Base-by-base conservation (phyloP, 2,329 filamentous ascomycete genomes). In the Trichoderma simmonsii region DNA sequence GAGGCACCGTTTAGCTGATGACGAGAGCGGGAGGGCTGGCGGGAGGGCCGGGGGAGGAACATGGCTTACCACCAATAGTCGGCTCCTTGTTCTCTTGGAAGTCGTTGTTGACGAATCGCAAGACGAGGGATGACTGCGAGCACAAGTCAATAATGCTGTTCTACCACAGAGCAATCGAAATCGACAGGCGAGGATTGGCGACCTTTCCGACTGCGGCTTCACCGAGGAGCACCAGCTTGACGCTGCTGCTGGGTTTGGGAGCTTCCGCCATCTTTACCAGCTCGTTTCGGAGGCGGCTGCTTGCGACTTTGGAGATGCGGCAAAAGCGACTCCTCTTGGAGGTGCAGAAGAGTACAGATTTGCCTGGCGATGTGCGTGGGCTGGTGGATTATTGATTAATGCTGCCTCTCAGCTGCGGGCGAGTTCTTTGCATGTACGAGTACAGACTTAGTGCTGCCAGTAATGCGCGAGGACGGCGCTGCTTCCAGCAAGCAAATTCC, bases 61-160 rank as follows among this genome's bases (percentile, higher is more conserved):
- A 75, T 56, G 39, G 70, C 88, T 75, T 88, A 97, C 94, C 94
- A 87, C 96, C 96, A 84, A 99, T 99, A 76, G 96, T 99, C 74
- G 96, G 96, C 83, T 99, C 96, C 87, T 98, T 98, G 85, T 98
- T 98, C 85, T 98, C 96, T 86, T 99, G 96, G 80, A 99, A 99
- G 84, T 98, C 95, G 85, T 99, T 96, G 88, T 98, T 98, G 81
- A 99, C 96, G 84, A 99, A 99, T 80, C 96, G 94, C 81, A 99
- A 89, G 75, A 99, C 96, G 72, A 99, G 91, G 60, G 96, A 99
- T 64, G 96, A 98, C 96, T 97, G 79, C 73, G 48, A 30, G 70
- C 73, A 74, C 70, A 65, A 69, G 74, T 79, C 74, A 82, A 75
- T 56, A 36, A 71, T 15, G 54, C 18, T 43, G 34, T 64, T 64